phyloP scores from a whole-genome alignment of 2,329 filamentous ascomycete genomes.

The Trichoderma sp. region DNA sequence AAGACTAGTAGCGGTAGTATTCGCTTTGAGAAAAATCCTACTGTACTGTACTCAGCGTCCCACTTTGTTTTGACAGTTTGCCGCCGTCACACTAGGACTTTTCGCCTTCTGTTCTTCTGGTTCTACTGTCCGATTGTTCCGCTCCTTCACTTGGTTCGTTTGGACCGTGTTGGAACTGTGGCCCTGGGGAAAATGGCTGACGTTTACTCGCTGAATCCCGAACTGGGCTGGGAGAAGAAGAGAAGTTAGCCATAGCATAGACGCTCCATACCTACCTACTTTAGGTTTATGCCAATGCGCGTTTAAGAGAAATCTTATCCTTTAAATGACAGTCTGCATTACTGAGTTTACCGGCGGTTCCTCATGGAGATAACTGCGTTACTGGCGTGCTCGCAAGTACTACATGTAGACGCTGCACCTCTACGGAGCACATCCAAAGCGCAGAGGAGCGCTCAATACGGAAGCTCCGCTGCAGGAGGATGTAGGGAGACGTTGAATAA shows the following conservation, averaged over 20 bases:
- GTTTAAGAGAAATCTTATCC: not conserved
- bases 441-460: not conserved
- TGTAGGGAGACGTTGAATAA: not conserved
- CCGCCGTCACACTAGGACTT: constrained; percentile 13
- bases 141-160: not conserved
- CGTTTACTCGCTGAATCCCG: constrained; percentile 7
- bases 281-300: not conserved
- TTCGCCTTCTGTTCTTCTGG: not conserved
- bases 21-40: not conserved
- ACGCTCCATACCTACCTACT: not conserved
- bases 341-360: not conserved
- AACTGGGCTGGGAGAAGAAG: not conserved
- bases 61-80: not conserved
- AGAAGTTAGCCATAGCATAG: not conserved
- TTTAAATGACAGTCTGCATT: not conserved
- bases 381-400: not conserved
- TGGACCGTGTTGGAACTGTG: not conserved
- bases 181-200: not conserved
- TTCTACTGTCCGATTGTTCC: constrained; percentile 14
- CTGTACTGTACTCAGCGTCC: not conserved
- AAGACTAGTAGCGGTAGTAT: not conserved
- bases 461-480: not conserved
- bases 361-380: not conserved
- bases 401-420: not conserved
- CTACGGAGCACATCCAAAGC: not conserved